Evolutionary conservation across 208 protist species (phyloP).

Genomic region (Herpetomonas tarakana): DNA sequence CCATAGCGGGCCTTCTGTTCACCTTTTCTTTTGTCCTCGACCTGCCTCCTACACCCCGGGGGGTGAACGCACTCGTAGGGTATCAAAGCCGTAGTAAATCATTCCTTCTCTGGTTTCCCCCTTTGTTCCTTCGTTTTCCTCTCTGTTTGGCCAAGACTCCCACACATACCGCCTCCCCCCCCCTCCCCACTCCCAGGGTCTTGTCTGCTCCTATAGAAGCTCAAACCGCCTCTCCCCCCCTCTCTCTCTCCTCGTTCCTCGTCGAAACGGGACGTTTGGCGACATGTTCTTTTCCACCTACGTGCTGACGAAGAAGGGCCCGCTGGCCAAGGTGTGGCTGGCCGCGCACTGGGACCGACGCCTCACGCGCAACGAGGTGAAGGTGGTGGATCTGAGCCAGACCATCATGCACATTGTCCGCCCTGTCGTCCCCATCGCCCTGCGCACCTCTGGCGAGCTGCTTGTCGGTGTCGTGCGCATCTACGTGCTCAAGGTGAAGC

Average conservation of each 20-base stretch:
- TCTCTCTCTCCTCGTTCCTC: not conserved
- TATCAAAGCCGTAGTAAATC: too few species aligned
- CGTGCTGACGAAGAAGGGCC: constrained; percentile 95
- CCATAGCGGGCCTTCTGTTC: too few species aligned
- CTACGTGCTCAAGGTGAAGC: constrained; percentile 93
- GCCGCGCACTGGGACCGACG: constrained; percentile 96
- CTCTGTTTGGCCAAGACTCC: not conserved
- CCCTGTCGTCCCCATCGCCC: constrained; percentile 93
- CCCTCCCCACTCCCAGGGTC: too few species aligned
- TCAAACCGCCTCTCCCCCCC: too few species aligned
- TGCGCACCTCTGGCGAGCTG: constrained; percentile 95
- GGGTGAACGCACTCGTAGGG: too few species aligned
- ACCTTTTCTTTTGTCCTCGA: too few species aligned
- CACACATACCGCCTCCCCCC: too few species aligned
- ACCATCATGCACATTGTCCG: constrained; percentile 92
- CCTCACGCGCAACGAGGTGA: constrained; percentile 92
- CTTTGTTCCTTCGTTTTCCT: not conserved
- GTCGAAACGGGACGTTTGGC: not conserved
- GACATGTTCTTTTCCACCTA: constrained; percentile 97
- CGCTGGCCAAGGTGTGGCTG: constrained; percentile 96
- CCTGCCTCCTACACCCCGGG: too few species aligned
- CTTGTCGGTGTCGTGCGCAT: constrained; percentile 97
- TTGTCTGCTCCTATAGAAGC: too few species aligned
- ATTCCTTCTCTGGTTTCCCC: not conserved
- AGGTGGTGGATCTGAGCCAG: constrained; percentile 89